These are phyloP conservation scores for Penicillium egyptiacum DNA, from an alignment of 495 filamentous ascomycete genomes.

Conservation along the genomic window DNA sequence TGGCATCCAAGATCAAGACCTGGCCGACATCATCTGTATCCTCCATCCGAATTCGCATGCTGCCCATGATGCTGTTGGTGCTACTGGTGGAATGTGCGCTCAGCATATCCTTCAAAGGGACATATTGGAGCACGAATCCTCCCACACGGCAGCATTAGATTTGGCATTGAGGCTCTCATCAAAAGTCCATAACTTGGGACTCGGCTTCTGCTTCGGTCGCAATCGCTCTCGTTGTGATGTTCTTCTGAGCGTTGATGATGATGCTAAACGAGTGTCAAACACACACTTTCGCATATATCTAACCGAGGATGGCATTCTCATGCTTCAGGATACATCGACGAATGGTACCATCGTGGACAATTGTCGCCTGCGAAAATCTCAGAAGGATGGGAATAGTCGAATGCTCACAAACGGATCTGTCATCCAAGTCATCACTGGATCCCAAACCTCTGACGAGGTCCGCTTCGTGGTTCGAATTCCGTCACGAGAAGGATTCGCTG, in stretches of 20 bases:
- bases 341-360: constrained; percentile 89
- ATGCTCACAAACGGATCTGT: constrained; percentile 72
- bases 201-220: constrained; percentile 85
- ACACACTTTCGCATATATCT: constrained; percentile 88
- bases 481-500: constrained; percentile 56
- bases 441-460: constrained; percentile 50
- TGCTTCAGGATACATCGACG: constrained; percentile 89
- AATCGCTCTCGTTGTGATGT: constrained; percentile 72
- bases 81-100: constrained; percentile 39
- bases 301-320: constrained; percentile 73
- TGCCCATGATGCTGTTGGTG: constrained; percentile 65
- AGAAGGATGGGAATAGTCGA: constrained; percentile 47
- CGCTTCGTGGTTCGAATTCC: constrained; percentile 88
- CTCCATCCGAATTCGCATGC: constrained; percentile 74
- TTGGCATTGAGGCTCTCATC: constrained; percentile 81
- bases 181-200: constrained; percentile 55
- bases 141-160: constrained; percentile 55
- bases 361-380: constrained; percentile 53
- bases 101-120: constrained; percentile 60
- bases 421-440: constrained; percentile 64
- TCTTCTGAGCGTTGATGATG: constrained; percentile 52
- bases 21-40: constrained; percentile 85
- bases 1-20: constrained; percentile 73
- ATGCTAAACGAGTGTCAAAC: constrained; percentile 73
- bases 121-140: constrained; percentile 35